Evolutionary conservation across 2,329 filamentous ascomycete species (phyloP).

Genomic region (Didymella arachidicola): DNA sequence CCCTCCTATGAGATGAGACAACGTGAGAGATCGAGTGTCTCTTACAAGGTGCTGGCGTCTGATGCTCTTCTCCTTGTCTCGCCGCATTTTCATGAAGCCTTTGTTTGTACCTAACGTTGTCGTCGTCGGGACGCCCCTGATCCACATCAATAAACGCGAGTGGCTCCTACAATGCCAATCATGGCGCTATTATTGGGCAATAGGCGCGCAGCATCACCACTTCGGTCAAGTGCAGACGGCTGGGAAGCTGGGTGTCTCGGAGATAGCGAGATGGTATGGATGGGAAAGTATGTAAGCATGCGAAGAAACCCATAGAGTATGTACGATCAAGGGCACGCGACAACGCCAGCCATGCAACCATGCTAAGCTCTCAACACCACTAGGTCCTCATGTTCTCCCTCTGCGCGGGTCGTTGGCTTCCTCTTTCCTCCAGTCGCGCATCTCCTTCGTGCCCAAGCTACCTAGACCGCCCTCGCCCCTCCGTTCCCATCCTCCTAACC

Average conservation of each 20-base stretch:
- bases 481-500: constrained; percentile 71
- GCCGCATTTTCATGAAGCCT: neutral
- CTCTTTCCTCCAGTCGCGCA: constrained; percentile 79
- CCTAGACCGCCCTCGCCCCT: constrained; percentile 85
- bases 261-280: neutral
- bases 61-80: neutral
- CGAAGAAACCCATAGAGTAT: constrained; percentile 9
- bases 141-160: constrained; percentile 14
- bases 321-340: constrained; percentile 10
- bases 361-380: neutral
- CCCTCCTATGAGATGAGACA: constrained; percentile 11
- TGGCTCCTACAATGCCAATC: constrained; percentile 21
- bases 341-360: constrained; percentile 17
- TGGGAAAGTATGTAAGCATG: constrained; percentile 1
- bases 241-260: neutral
- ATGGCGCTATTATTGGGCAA: constrained; percentile 14
- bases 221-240: neutral
- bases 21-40: constrained; percentile 1
- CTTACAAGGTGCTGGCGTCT: neutral
- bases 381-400: constrained; percentile 61
- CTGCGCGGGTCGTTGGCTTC: constrained; percentile 85
- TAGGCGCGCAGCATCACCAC: constrained; percentile 6
- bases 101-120: constrained; percentile 3
- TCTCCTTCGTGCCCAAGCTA: constrained; percentile 89
- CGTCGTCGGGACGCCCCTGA: constrained; percentile 14